Evolutionary conservation across 768 basidiomycete species (phyloP), one percentile per base, ranked within the genome.

Genomic region (Neoboletus subvelutipes): DNA sequence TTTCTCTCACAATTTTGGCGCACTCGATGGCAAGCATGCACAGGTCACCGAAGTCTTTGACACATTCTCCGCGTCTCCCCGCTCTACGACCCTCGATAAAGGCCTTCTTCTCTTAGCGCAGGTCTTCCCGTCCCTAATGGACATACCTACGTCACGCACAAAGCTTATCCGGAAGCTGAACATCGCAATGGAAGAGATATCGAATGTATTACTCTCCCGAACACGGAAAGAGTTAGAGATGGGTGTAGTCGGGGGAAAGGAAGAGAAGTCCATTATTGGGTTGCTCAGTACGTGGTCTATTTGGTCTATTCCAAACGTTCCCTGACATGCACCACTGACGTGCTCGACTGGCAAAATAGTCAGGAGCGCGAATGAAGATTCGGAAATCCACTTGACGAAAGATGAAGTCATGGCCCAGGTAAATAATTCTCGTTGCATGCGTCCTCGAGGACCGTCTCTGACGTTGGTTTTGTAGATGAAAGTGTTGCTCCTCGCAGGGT

Each of bases 331-430:
- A 1, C 15, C 2, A 1, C 18, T 36, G 29, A 40, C 24, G 1
- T 12, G 8, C 20, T 24, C 5, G 2, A 41, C 18, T 4, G 4
- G 5, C 2, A 37, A 12, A n/a, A 29, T 33, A 80, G 76, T 78
- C 50, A 76, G 74, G 57, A 70, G 73, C 0, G 74, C 73, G 59
- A 61, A 43, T 17, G 29, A 55, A 5, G 61, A 71, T 11, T 57
- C 69, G 0, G 67, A 66, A 24, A 45, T 57, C 24, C 65, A 53
- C 7, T 53, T 75, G 61, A 58, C 67, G 1, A 18, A 57, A 36
- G 65, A 62, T 1, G 74, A 75, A 53, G 56, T 75, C n/a, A 11
- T 66, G 33, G 47, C 67, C 9, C 67, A 69, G 64, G 67, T 64
- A 37, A 51, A 47, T 28, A 1, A 33, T 12, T 33, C 15, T 10